Evolutionary conservation across 2,329 filamentous ascomycete species (phyloP).

Genomic region (Colletotrichum liriopes): DNA sequence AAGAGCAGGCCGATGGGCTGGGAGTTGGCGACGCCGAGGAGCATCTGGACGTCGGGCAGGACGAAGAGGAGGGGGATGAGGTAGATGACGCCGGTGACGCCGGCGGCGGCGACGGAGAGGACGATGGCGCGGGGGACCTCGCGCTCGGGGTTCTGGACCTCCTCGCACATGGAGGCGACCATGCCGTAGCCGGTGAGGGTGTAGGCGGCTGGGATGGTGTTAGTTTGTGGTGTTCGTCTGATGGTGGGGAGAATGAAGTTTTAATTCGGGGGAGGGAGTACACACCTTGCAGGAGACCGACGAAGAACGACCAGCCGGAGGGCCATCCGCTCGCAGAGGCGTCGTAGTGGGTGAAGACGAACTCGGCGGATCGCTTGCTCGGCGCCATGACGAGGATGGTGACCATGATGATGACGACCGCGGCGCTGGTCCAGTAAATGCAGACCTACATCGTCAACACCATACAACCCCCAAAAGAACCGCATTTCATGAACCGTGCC

Average conservation of each 20-base stretch:
- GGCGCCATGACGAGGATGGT: constrained; percentile 75
- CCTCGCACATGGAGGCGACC: constrained; percentile 81
- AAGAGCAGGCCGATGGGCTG: constrained; percentile 85
- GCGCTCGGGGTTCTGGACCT: constrained; percentile 77
- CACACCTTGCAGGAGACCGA: constrained; percentile 73
- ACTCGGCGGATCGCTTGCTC: constrained; percentile 70
- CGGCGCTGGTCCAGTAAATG: constrained; percentile 79
- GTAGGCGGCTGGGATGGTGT: constrained; percentile 64
- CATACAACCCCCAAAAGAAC: too few species aligned
- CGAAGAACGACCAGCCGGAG: constrained; percentile 80
- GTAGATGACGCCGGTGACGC: constrained; percentile 77
- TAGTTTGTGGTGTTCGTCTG: background rate
- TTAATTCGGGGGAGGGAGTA: background rate
- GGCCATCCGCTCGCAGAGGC: constrained; percentile 77
- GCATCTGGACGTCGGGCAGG: constrained; percentile 75
- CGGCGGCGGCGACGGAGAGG: constrained; percentile 76
- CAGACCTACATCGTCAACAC: constrained; percentile 59
- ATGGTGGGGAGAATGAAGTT: background rate
- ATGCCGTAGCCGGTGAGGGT: constrained; percentile 78
- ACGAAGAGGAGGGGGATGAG: constrained; percentile 84
- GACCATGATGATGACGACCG: constrained; percentile 67
- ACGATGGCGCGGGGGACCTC: constrained; percentile 82
- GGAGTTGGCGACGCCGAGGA: constrained; percentile 78
- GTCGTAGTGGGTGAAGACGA: constrained; percentile 80
- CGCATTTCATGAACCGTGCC: too few species aligned